Conservation (phyloP, 768 basidiomycete genomes). For the Pisolithus tinctorius region DNA sequence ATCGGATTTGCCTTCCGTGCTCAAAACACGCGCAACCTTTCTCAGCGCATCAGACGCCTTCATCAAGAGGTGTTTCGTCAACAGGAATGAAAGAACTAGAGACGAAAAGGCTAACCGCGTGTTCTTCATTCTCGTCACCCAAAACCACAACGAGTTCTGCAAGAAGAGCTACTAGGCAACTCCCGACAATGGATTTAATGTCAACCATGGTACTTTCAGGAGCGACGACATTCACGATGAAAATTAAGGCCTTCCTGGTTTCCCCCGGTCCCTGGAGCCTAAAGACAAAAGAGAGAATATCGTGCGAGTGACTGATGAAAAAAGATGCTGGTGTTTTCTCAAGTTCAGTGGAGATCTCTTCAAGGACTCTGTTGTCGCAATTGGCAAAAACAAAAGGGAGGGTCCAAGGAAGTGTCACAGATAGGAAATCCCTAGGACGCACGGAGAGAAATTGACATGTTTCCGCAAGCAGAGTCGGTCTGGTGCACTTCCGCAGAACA, state of each 20-base stretch:
- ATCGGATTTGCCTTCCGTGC: constrained; percentile 18
- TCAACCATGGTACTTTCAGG: constrained; percentile 38
- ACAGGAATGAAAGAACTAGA: constrained; percentile 6
- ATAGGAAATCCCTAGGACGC: constrained; percentile 52
- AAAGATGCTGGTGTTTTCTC: constrained; percentile 38
- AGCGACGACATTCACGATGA: constrained; percentile 54
- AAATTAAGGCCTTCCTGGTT: constrained; percentile 53
- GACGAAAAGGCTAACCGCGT: constrained; percentile 35
- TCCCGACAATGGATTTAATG: constrained; percentile 51
- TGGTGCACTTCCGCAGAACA: constrained; percentile 47
- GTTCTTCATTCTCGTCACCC: constrained; percentile 55
- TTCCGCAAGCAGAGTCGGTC: constrained; percentile 56
- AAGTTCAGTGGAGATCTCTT: constrained; percentile 52
- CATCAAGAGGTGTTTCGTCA: constrained; percentile 34
- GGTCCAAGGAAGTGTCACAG: constrained; percentile 53
- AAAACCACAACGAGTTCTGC: constrained; percentile 70
- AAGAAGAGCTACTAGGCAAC: constrained; percentile 62
- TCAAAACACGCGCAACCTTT: constrained; percentile 34
- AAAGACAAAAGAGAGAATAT: constrained; percentile 63
- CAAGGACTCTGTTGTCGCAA: constrained; percentile 51
- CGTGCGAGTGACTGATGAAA: constrained; percentile 49
- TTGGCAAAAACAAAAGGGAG: constrained; percentile 65
- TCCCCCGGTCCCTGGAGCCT: constrained; percentile 47
- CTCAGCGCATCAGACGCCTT: constrained; percentile 43
- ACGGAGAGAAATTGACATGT: constrained; percentile 63